Base-by-base conservation (phyloP, 2,329 filamentous ascomycete genomes). In the Scortechinia acanthostroma region DNA sequence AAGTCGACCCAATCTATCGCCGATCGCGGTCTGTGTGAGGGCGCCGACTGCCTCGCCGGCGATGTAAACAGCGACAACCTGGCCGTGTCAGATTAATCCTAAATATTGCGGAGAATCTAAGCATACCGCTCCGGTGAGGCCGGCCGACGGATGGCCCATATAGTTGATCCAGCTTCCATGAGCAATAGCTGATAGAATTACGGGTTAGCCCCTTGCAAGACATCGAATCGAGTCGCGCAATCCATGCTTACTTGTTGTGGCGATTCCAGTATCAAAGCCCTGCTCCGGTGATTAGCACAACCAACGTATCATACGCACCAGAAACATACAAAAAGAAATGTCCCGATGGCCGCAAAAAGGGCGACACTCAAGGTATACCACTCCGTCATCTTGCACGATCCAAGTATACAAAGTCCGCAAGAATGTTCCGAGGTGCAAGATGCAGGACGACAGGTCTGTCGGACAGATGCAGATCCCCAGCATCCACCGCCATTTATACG, bases 191-290 rank as follows among this genome's bases (percentile, higher is more conserved):
- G 45, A 43, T n/a, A n/a, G 23, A n/a, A 45, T 48, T 2, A 48
- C 40, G 4, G 28, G n/a, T 15, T 14, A 20, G 16, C 16, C 23
- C n/a, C n/a, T n/a, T n/a, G n/a, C n/a, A n/a, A n/a, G n/a, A n/a
- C n/a, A n/a, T n/a, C 23, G 4, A 4, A 44, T 17, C 5, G 22
- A 47, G 33, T 15, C 20, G 15, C 13, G 35, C 15, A 21, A 28
- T 22, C 20, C 25, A 43, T 17, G 59, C 65, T 59, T 48, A 73
- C 68, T 79, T 15, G 75, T 79, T 13, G 76, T 80, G 3, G 74
- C 75, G 46, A 79, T 79, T 21, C 76, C 76, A 1, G 75, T 78
- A 54, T 79, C 76, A 48, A 79, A 78, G 2, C 75, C 76, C 73
- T 75, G 20, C 2, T 30, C 25, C 25, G 51, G n/a, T 43, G 28